Evolutionary conservation across 164 flowering plant species (phyloP), one percentile per base, ranked within the genome.

Genomic region (Vitis rotundifolia): DNA sequence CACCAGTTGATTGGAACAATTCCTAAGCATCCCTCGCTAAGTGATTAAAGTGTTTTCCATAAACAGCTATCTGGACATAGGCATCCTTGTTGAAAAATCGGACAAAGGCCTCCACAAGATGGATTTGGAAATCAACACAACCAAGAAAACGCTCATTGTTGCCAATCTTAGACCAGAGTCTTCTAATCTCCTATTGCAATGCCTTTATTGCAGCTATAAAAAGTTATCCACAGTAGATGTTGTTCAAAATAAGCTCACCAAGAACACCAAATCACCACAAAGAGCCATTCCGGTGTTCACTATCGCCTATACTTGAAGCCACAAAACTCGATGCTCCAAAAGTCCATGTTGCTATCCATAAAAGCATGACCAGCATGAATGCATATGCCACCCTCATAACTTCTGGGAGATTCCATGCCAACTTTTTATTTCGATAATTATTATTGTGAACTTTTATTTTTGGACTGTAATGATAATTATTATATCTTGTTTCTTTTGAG

Each of bases 11-110:
- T 80, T 95, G 99, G 67, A 95, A 93, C 72, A 95, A 77, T 74
- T 95, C 99, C 99, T 97, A 91, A 18, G 99, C 99, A 82, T 93
- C 99, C 74, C 96, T 91, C 47, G 99, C 99, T 49, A 98, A 95
- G 63, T 80, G 89, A 80, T 95, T 91, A 73, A 95, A 95, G 84
- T 87, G 82, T 89, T 93, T 93, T 7, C 99, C 99, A 75, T 80
- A 81, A 78, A 93, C 93, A 53, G 97, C 99, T 64, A 95, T 95
- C 98, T 91, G 97, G 63, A 96, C 99, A 78, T 91, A 96, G 12
- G 97, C 99, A 72, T 96, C 93, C 83, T 96, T 96, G 75, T 96
- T 96, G 80, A 96, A 96, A 70, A 89, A 96, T 1, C 99, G 89
- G 64, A 96, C 99, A 72, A 96, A 90, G 2, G 93, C 89, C 86